Evolutionary conservation across 345 rosid species (phyloP).

Genomic region (Cardamine occulta): DNA sequence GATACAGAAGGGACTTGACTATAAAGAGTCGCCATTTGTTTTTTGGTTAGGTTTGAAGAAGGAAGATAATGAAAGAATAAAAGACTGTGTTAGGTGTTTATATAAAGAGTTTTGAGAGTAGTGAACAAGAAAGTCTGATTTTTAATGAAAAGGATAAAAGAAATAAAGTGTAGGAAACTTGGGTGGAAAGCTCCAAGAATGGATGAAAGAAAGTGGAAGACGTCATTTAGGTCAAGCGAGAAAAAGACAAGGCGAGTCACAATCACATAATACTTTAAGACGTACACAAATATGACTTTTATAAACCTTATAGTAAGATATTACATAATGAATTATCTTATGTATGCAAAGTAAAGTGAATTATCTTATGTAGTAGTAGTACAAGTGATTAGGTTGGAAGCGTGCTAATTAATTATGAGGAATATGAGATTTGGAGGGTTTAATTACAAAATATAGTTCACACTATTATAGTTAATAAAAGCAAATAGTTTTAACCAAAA

Average conservation of each 20-base stretch:
- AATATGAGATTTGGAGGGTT: not conserved
- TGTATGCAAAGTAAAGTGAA: not conserved
- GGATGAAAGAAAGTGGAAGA: constrained; percentile 37
- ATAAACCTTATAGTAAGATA: not conserved
- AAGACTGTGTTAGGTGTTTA: constrained; percentile 5
- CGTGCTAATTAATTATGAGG: not conserved
- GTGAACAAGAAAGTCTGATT: constrained; percentile 17
- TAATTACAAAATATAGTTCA: not conserved
- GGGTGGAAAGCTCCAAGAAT: constrained; percentile 29
- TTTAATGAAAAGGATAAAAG: not conserved
- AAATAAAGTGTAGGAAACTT: constrained; percentile 28
- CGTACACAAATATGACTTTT: not conserved
- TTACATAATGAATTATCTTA: not conserved
- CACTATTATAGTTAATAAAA: not conserved
- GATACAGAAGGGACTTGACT: constrained; percentile 45
- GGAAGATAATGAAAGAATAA: constrained; percentile 19
- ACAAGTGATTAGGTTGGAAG: constrained; percentile 1
- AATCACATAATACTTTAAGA: constrained; percentile 2
- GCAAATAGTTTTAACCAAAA: too few relatives aligned
- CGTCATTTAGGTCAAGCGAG: constrained; percentile 38
- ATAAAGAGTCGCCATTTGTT: constrained; percentile 38
- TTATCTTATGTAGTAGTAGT: not conserved
- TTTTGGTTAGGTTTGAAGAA: not conserved
- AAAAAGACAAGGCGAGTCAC: constrained; percentile 34
- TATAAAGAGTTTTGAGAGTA: constrained; percentile 21